phyloP scores from a whole-genome alignment of 2,329 filamentous ascomycete species.

The Phialocephala subalpina region DNA sequence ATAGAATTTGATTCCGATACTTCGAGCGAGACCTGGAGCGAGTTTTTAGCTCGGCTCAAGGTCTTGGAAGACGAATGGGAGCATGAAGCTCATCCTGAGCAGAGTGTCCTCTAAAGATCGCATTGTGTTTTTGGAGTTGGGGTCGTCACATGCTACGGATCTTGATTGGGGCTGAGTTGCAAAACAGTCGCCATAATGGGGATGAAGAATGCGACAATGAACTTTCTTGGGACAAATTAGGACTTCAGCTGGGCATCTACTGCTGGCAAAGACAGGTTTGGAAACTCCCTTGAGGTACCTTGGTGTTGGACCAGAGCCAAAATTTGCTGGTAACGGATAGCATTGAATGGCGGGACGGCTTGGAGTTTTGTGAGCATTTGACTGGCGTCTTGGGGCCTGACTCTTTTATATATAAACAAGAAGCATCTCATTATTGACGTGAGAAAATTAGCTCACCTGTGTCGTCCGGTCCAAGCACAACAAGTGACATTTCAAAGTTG shows the following conservation, averaged over 20 bases:
- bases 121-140: conserved; percentile 11
- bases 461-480: conserved; percentile 7
- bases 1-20: conserved; percentile 37
- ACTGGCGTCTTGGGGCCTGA: conserved; percentile 19
- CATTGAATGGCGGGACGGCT: conserved; percentile 15
- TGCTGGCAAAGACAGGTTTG: conserved; percentile 8
- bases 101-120: conserved; percentile 24
- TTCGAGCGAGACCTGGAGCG: conserved; percentile 29
- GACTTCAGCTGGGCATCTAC: not conserved
- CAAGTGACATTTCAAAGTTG: not conserved
- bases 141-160: conserved; percentile 8
- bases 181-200: conserved; percentile 6
- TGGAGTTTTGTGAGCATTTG: conserved; percentile 29
- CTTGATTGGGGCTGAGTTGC: conserved; percentile 4
- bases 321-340: conserved; percentile 17
- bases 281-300: conserved; percentile 15
- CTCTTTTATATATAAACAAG: conserved; percentile 27
- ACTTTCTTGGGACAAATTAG: conserved; percentile 6
- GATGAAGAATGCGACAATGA: conserved; percentile 11
- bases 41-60: conserved; percentile 32
- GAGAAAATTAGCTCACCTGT: conserved; percentile 8
- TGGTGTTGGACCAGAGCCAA: conserved; percentile 1
- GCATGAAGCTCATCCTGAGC: conserved; percentile 22
- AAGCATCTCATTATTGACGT: conserved; percentile 7
- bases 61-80: conserved; percentile 36